Base-by-base conservation (phyloP, 495 filamentous ascomycete genomes). In the Annulohypoxylon stygium region DNA sequence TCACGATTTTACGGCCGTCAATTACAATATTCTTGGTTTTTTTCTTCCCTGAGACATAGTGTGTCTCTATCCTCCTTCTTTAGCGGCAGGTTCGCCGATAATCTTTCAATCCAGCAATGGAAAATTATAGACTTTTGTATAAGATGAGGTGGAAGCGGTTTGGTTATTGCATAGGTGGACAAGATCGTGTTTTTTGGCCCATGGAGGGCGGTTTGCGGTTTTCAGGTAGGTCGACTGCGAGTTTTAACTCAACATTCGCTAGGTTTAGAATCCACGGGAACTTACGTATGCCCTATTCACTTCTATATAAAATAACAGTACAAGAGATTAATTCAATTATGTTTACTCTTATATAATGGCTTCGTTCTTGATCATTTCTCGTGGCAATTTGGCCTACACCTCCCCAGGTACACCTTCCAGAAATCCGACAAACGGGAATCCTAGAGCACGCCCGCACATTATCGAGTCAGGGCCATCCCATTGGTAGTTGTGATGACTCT, bases 11-110 rank as follows among this genome's bases (percentile, higher is more conserved):
- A 57, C 18, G 57, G 43, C 37, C 36, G 18, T 2, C 36, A 20
- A 37, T n/a, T n/a, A 14, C 10, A 2, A n/a, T 41, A 2, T 60
- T 23, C n/a, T 30, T 60, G 3, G 14, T 10, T 45, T 30, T 1
- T 12, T 4, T 60, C 39, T 11, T 54, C 33, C 9, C 6, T 43
- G 25, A 43, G 34, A 41, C 36, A 41, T 11, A 7, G 20, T 20
- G 18, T 30, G 33, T 57, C 30, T 25, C 34, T n/a, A 43, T 3
- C 30, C 30, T 6, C 30, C 37, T 9, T 43, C 57, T 11, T 43
- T 41, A 60, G 37, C 30, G 14, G 4, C 57, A 41, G 57, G 57
- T 23, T 45, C 57, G 55, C 55, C 2, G 18, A 25, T 37, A 25
- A 33, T 23, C 1, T 23, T 37, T 3, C 1, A 2, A 30, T 3